Percentiles rank a stretch among this genome's conserved stretches.
These are phyloP conservation scores for Suillus occidentalis DNA, from an alignment of 768 basidiomycete species.

Conservation along the genomic window DNA sequence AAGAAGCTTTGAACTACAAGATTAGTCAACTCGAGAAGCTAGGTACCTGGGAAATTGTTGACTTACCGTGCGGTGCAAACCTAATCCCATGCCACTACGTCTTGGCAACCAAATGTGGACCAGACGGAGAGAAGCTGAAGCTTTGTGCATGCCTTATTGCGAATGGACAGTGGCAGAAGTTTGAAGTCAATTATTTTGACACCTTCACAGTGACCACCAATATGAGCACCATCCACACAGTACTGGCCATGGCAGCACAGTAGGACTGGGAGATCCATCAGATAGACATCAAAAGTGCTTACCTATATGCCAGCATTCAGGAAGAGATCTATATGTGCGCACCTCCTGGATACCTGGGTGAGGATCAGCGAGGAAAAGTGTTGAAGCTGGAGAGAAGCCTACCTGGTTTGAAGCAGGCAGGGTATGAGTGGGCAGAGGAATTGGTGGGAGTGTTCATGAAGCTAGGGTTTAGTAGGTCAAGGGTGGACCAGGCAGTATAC, in stretches of 20 bases:
- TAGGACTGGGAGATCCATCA: conserved; percentile 14
- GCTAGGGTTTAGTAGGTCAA: neutral
- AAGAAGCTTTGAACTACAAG: no score
- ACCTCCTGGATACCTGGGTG: conserved; percentile 27
- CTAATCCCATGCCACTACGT: no score
- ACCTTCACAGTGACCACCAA: conserved; percentile 11
- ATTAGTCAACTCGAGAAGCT: no score
- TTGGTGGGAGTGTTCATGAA: neutral
- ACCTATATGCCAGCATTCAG: conserved; percentile 15
- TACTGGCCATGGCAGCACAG: conserved; percentile 10
- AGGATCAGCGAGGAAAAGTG: conserved; percentile 20
- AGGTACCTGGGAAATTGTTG: no score
- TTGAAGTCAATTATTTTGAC: conserved; percentile 21
- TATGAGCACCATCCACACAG: conserved; percentile 8
- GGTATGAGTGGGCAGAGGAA: conserved; percentile 32
- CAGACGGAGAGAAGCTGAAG: no score
- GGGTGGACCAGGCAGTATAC: neutral
- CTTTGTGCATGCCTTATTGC: neutral
- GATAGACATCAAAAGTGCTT: conserved; percentile 16
- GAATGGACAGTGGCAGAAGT: neutral
- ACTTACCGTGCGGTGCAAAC: no score
- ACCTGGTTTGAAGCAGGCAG: conserved; percentile 42
- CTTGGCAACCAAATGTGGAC: no score
- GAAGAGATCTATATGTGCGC: conserved; percentile 40
- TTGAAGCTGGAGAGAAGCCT: conserved; percentile 27